Percentiles rank a stretch among this genome's conserved stretches.
phyloP scores from a whole-genome alignment of 805 yeast species.

The Cyberlindnera americana region DNA sequence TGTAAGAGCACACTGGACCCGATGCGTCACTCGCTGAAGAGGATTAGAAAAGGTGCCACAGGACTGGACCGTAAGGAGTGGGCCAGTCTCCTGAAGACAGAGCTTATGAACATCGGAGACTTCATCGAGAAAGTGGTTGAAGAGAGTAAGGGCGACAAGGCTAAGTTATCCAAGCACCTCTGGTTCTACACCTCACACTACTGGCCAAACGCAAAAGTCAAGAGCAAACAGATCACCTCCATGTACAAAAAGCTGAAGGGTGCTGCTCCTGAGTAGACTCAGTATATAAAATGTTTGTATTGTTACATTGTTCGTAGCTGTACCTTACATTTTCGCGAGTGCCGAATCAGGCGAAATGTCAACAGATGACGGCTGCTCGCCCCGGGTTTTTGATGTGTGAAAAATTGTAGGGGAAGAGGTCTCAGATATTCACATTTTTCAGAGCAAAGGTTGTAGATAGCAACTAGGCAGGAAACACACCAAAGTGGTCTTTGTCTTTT shows the following conservation, averaged over 20 bases:
- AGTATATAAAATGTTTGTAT: not conserved
- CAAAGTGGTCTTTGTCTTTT: no score
- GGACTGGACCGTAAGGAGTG: slow-evolving; percentile 76
- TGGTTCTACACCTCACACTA: slow-evolving; percentile 82
- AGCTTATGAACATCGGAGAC: slow-evolving; percentile 70
- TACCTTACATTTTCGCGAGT: not conserved
- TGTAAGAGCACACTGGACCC: slow-evolving; percentile 63
- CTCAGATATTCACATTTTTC: no score
- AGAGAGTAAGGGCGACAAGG: slow-evolving; percentile 29
- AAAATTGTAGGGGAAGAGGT: no score
- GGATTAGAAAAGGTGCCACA: slow-evolving; percentile 65
- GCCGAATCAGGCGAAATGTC: not conserved
- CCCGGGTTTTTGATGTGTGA: no score
- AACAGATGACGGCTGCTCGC: not conserved
- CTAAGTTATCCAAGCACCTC: slow-evolving; percentile 54
- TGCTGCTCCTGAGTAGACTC: not conserved
- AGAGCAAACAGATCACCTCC: slow-evolving; percentile 63
- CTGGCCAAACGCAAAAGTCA: slow-evolving; percentile 81
- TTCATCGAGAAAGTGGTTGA: slow-evolving; percentile 47
- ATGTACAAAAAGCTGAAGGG: slow-evolving; percentile 66
- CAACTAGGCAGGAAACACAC: no score
- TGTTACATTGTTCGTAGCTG: no score
- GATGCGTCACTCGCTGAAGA: slow-evolving; percentile 61
- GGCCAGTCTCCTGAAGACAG: slow-evolving; percentile 66
- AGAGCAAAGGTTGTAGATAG: no score